These are phyloP conservation scores for Xylaria digitata DNA, from an alignment of 2,329 filamentous ascomycete genomes.

Conservation along the genomic window DNA sequence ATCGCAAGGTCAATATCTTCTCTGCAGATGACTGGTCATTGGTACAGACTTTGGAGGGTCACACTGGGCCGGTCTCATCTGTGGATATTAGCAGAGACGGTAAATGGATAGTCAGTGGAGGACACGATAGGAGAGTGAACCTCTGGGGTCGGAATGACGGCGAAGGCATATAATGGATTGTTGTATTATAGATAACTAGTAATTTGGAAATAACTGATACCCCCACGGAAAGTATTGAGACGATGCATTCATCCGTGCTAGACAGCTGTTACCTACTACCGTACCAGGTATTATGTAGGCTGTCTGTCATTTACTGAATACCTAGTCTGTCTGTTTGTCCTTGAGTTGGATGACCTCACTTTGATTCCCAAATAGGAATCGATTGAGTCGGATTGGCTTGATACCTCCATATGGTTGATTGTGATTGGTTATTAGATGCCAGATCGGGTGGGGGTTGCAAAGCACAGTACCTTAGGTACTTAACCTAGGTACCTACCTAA, in stretches of 20 bases:
- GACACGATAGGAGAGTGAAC: constrained; percentile 95
- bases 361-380: neutral
- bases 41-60: constrained; percentile 86
- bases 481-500: no score
- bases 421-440: no score
- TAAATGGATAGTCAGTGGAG: constrained; percentile 93
- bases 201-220: constrained; percentile 42
- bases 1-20: constrained; percentile 95
- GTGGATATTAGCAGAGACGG: constrained; percentile 88
- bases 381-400: neutral
- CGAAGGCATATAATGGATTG: constrained; percentile 57
- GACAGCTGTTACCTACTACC: no score
- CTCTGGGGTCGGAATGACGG: constrained; percentile 90
- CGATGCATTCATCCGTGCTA: neutral
- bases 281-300: neutral
- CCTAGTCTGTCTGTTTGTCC: no score
- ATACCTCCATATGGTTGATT: neutral
- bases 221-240: constrained; percentile 35
- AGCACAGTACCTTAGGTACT: no score
- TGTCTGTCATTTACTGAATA: neutral
- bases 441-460: no score
- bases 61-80: constrained; percentile 91
- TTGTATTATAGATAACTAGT: constrained; percentile 10
- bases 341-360: neutral
- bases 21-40: constrained; percentile 96